Evolutionary conservation across 129 eudicot genomes (phyloP).

Genomic region (Centella asiatica): DNA sequence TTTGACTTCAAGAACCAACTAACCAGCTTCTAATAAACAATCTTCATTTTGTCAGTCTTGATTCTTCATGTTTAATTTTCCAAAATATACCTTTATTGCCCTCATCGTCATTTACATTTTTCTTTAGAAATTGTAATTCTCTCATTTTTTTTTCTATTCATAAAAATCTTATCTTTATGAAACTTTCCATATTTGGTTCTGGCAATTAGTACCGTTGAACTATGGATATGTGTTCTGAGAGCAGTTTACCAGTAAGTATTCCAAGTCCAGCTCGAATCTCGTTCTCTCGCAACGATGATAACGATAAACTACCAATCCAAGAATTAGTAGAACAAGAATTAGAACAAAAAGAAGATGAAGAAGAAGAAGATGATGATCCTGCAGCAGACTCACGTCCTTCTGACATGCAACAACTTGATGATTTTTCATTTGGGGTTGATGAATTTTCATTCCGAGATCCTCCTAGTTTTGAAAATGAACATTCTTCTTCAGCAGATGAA

Average conservation of each 20-base stretch:
- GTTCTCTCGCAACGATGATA: too few relatives aligned
- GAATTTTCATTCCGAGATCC: constrained; percentile 21
- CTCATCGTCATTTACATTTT: neutral
- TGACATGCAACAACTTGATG: constrained; percentile 21
- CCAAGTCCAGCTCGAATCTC: constrained; percentile 39
- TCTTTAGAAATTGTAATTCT: neutral
- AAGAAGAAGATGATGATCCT: constrained; percentile 9
- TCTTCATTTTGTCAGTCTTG: neutral
- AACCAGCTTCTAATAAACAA: neutral
- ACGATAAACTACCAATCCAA: too few relatives aligned
- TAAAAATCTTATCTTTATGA: too few relatives aligned
- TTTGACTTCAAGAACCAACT: constrained; percentile 1
- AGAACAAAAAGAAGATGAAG: too few relatives aligned
- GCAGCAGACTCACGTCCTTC: neutral
- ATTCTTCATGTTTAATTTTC: constrained; percentile 1
- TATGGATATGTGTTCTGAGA: constrained; percentile 27
- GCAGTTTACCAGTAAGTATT: constrained; percentile 15
- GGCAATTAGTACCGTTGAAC: too few relatives aligned
- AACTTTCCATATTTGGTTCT: too few relatives aligned
- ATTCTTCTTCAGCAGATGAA: constrained; percentile 37
- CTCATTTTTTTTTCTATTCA: neutral
- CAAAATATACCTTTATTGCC: neutral
- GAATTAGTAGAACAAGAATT: too few relatives aligned
- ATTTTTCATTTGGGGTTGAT: too few relatives aligned
- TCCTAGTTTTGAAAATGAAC: constrained; percentile 10